Percentiles rank a stretch among this genome's conserved stretches.
phyloP scores from a whole-genome alignment of 2,329 filamentous ascomycete species.

The Scedosporium minutisporum region DNA sequence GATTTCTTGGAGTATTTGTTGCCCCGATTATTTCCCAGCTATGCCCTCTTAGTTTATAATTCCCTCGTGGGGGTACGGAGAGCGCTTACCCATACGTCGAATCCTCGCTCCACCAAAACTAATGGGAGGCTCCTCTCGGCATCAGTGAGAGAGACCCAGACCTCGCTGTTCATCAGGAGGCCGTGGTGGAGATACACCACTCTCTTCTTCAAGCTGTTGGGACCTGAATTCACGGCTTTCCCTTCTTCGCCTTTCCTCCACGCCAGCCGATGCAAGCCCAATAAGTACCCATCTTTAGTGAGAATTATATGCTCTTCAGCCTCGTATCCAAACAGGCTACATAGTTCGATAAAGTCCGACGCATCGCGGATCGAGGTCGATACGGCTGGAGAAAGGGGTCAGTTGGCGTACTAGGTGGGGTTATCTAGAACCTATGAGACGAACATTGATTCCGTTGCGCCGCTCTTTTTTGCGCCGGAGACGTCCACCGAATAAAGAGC shows the following conservation, averaged over 20 bases:
- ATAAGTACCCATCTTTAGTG: constrained; percentile 84
- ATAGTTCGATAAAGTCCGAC: constrained; percentile 89
- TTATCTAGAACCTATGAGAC: constrained; percentile 12
- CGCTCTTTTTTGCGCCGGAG: constrained; percentile 57
- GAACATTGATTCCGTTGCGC: constrained; percentile 57
- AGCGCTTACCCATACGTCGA: constrained; percentile 77
- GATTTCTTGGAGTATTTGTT: constrained; percentile 99
- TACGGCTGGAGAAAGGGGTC: constrained; percentile 51
- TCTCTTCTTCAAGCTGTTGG: constrained; percentile 62
- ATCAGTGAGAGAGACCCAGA: constrained; percentile 91
- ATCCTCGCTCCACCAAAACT: constrained; percentile 77
- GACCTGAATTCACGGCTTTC: constrained; percentile 64
- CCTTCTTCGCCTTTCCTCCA: constrained; percentile 76
- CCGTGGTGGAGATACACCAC: constrained; percentile 94
- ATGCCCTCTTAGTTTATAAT: not conserved
- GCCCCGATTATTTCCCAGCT: constrained; percentile 92
- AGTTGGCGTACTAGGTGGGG: constrained; percentile 33
- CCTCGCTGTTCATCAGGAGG: constrained; percentile 96
- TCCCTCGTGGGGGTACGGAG: not conserved
- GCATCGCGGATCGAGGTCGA: constrained; percentile 75
- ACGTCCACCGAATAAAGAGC: constrained; percentile 70
- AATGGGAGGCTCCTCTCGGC: constrained; percentile 81
- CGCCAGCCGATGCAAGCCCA: constrained; percentile 80
- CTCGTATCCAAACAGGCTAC: constrained; percentile 80
- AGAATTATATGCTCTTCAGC: constrained; percentile 95